These are phyloP conservation scores for Penicillium brasilianum DNA, from an alignment of 2,329 filamentous ascomycete genomes.

Conservation along the genomic window DNA sequence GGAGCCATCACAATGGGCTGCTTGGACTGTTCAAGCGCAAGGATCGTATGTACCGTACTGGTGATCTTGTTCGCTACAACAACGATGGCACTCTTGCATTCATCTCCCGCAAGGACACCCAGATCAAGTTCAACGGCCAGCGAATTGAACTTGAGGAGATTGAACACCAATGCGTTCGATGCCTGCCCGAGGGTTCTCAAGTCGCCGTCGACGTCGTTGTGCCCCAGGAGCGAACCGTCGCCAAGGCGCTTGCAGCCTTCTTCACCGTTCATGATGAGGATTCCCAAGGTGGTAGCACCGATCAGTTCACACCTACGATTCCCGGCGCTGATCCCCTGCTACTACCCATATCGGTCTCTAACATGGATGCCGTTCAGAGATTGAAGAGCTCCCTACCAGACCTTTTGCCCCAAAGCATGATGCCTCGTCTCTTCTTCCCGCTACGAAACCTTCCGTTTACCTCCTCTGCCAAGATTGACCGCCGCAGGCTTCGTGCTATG, in stretches of 20 bases:
- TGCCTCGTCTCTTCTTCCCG: conserved; percentile 52
- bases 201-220: conserved; percentile 51
- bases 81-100: conserved; percentile 41
- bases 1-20: conserved; percentile 33
- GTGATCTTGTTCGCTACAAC: conserved; percentile 46
- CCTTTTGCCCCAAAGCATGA: conserved; percentile 49
- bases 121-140: conserved; percentile 52
- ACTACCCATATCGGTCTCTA: conserved; percentile 32
- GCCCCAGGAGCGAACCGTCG: conserved; percentile 37
- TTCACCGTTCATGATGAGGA: conserved; percentile 34
- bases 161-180: conserved; percentile 48
- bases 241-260: conserved; percentile 42
- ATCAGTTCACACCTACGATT: conserved; percentile 24
- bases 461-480: conserved; percentile 51
- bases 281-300: conserved; percentile 30
- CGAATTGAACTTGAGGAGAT: conserved; percentile 54
- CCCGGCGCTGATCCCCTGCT: conserved; percentile 32
- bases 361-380: conserved; percentile 31
- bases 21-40: conserved; percentile 30
- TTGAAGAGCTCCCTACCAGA: conserved; percentile 35
- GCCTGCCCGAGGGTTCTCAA: conserved; percentile 43
- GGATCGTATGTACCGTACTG: conserved; percentile 45
- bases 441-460: conserved; percentile 48
- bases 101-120: conserved; percentile 41
- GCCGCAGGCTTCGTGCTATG: conserved; percentile 44